Evolutionary conservation across 106 monocot species (phyloP).

Genomic region (Phalaenopsis equestris): DNA sequence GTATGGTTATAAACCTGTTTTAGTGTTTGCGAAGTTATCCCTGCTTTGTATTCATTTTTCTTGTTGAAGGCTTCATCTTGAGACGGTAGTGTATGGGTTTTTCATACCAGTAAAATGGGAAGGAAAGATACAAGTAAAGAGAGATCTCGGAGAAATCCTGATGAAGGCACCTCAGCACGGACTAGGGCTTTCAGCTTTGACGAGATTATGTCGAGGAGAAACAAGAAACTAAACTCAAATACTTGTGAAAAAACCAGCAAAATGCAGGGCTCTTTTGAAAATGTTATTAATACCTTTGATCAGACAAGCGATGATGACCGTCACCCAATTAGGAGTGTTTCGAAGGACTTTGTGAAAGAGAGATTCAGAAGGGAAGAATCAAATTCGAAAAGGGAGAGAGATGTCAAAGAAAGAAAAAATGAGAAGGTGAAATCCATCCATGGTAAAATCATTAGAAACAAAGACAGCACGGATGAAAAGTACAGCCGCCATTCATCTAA

Average conservation of each 20-base stretch:
- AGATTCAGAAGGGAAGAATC: constrained; percentile 24
- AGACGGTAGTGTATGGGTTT: constrained; percentile 4
- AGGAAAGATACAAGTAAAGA: constrained; percentile 24
- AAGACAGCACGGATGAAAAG: constrained; percentile 31
- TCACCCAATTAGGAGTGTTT: constrained; percentile 5
- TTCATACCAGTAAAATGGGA: constrained; percentile 32
- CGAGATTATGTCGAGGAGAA: constrained; percentile 69
- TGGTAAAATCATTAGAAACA: constrained; percentile 28
- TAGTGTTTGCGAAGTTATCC: background rate
- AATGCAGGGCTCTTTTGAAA: constrained; percentile 9
- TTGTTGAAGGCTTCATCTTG: background rate
- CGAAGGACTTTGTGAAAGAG: constrained; percentile 9
- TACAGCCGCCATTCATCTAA: constrained; percentile 25
- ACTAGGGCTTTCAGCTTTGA: constrained; percentile 78
- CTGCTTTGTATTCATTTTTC: background rate
- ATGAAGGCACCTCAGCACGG: constrained; percentile 72
- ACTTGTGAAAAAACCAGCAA: constrained; percentile 12
- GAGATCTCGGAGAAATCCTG: constrained; percentile 16
- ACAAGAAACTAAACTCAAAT: constrained; percentile 32
- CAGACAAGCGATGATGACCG: background rate
- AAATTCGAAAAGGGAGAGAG: constrained; percentile 8
- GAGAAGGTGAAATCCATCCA: constrained; percentile 20
- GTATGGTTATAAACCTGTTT: background rate
- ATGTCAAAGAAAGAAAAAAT: constrained; percentile 13
- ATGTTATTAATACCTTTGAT: constrained; percentile 8